Evolutionary conservation across 345 rosid species (phyloP), one percentile per base, ranked within the genome.

Genomic region (Gossypium bickii): DNA sequence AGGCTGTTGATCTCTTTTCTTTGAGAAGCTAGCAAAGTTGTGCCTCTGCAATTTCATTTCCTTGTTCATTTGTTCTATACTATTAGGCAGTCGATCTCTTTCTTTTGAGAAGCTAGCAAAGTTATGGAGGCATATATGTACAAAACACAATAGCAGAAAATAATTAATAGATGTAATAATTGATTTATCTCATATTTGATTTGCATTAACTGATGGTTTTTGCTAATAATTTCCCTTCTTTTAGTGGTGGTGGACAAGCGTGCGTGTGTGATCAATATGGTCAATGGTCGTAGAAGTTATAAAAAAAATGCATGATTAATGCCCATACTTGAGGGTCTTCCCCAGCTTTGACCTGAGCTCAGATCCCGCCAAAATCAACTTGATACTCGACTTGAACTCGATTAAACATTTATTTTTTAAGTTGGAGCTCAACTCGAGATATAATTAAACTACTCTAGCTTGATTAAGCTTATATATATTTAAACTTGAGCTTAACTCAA

Each of bases 21-120:
- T 34, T 34, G 7, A 5, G 41, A 34, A 34, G 41, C 41, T 34
- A 5, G 41, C 41, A 34, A 34, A 34, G 41, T 34, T 34, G 41
- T 72, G 71, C 59, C 15, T 61, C 25, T 34, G 41, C 57, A 57
- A 59, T 71, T 69, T 69, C 59, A 5, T 34, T 34, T 59, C 63
- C 16, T 48, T 49, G 18, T n/a, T 64, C 41, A 34, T 5, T 34
- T 34, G 41, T 34, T 34, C 41, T 6, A 1, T 34, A 34, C 2
- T 34, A 34, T 34, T 34, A 4, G 38, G 15, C 38, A 5, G 63
- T 59, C 9, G 38, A 12, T 24, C 38, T 4, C 25, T 24, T 59
- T 59, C 38, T 59, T 59, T 59, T 53, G 9, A 17, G 57, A 52
- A 52, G 57, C 57, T 17, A 17, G 22, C 22, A 52, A 52, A 52